Evolutionary conservation across 805 yeast species (phyloP).

Genomic region (Metschnikowia lochheadii): DNA sequence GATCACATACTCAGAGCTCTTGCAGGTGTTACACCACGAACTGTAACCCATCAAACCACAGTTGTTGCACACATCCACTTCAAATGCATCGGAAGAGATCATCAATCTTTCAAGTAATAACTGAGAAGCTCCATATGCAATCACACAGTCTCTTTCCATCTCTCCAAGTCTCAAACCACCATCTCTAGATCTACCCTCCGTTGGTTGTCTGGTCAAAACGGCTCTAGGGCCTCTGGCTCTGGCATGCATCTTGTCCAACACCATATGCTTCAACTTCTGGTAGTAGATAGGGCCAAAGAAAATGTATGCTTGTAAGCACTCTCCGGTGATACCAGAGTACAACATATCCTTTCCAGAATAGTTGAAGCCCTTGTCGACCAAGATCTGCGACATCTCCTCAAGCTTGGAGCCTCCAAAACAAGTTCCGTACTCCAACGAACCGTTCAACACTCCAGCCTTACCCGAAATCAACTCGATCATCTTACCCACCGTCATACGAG

Average conservation of each 20-base stretch:
- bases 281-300: constrained; percentile 98
- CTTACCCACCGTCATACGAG: constrained; percentile 99
- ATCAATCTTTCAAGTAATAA: constrained; percentile 87
- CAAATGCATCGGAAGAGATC: constrained; percentile 97
- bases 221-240: constrained; percentile 99
- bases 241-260: constrained; percentile 97
- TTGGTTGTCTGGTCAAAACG: constrained; percentile 85
- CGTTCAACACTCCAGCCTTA: constrained; percentile 94
- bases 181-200: constrained; percentile 98
- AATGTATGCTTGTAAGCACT: constrained; percentile 92
- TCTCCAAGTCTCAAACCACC: constrained; percentile 99
- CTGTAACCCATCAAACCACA: constrained; percentile 98
- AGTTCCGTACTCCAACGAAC: constrained; percentile 90
- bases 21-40: constrained; percentile 97
- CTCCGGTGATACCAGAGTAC: constrained; percentile 96
- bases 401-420: constrained; percentile 98
- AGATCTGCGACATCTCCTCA: constrained; percentile 88
- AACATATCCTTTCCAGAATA: constrained; percentile 98
- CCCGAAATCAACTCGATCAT: constrained; percentile 96
- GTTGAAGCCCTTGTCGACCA: constrained; percentile 86
- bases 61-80: constrained; percentile 87
- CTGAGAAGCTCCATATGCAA: constrained; percentile 94
- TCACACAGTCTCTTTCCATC: constrained; percentile 99
- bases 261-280: constrained; percentile 98
- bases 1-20: constrained; percentile 77